Evolutionary conservation across 1,284 basidiomycete species (phyloP), one percentile per base, ranked within the genome.

Genomic region (Puccinia horiana): DNA sequence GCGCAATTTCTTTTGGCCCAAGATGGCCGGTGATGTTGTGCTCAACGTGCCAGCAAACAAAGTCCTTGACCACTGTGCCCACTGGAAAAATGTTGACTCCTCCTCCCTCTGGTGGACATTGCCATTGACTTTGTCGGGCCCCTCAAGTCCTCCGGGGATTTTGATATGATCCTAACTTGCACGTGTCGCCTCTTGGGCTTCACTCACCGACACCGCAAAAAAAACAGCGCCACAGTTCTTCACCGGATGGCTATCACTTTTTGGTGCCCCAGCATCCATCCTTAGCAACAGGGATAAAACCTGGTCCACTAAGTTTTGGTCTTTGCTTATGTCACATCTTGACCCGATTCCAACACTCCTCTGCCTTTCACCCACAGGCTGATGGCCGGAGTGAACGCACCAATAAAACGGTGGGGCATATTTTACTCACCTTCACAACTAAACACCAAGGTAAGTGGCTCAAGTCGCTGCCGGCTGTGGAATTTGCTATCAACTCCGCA

Each of bases 331-430:
- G 67, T 26, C 37, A 12, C 70, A 84, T 9, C 67, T 84, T 0
- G 86, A 85, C 8, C 72, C 83, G 72, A 56, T 80, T 82, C 37
- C 75, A 40, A 72, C 83, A 70, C 49, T 84, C 83, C 0, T 81
- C 85, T 0, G 81, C 85, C 0, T 86, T 83, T 67, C 86, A 85
- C 84, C 85, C 85, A 0, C 73, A 86, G 74, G 85, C 85, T 0
- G 85, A 86, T 54, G 84, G 86, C 26, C 16, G 76, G 0, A 87
- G 85, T n/a, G 86, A 88, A 83, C 61, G 83, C 0, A 85, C 86
- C 0, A 88, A 88, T 69, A 88, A 88, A 56, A 88, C 87, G 0
- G 81, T 89, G 0, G 86, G 83, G 1, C 87, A 63, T 61, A 76
- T 81, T 47, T 58, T 85, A 9, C 80, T 80, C 11, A 58, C 29